Conservation (phyloP, 2,329 filamentous ascomycete genomes). For the Penicillium freii region DNA sequence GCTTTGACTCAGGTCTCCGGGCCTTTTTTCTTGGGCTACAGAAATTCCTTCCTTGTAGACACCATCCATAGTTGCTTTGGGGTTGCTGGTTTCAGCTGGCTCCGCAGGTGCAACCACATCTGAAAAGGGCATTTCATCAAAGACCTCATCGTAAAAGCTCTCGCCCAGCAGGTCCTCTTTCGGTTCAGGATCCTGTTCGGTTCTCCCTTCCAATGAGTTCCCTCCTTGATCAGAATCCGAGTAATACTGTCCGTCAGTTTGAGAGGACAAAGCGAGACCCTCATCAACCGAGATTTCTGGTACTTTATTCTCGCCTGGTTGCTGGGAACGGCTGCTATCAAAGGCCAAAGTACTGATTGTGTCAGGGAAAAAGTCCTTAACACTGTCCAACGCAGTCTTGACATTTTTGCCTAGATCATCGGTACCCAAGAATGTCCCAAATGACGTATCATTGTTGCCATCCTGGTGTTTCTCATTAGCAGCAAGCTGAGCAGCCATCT, state of each 20-base stretch:
- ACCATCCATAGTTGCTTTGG: background rate
- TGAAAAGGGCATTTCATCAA: slow-evolving; percentile 16
- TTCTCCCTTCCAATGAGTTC: slow-evolving; percentile 21
- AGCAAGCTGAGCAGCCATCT: slow-evolving; percentile 63
- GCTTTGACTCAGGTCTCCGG: background rate
- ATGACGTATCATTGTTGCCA: slow-evolving; percentile 49
- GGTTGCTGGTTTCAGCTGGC: background rate
- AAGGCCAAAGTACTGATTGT: slow-evolving; percentile 49
- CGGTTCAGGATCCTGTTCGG: background rate
- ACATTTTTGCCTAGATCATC: slow-evolving; percentile 57
- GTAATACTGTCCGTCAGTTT: slow-evolving; percentile 42
- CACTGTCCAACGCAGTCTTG: slow-evolving; percentile 76
- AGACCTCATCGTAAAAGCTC: slow-evolving; percentile 24
- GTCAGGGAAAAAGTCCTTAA: slow-evolving; percentile 79
- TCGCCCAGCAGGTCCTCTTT: slow-evolving; percentile 21
- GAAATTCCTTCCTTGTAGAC: background rate
- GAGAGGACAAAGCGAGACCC: slow-evolving; percentile 52
- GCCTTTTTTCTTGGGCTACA: background rate
- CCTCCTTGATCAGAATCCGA: slow-evolving; percentile 41
- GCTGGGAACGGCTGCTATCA: slow-evolving; percentile 15
- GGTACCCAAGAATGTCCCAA: slow-evolving; percentile 64
- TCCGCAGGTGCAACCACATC: background rate
- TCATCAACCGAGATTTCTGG: slow-evolving; percentile 62
- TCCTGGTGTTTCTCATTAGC: slow-evolving; percentile 59
- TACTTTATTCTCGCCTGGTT: slow-evolving; percentile 8